Evolutionary conservation across 345 rosid genomes (phyloP), one percentile per base, ranked within the genome.

Genomic region (Camelina laxa): DNA sequence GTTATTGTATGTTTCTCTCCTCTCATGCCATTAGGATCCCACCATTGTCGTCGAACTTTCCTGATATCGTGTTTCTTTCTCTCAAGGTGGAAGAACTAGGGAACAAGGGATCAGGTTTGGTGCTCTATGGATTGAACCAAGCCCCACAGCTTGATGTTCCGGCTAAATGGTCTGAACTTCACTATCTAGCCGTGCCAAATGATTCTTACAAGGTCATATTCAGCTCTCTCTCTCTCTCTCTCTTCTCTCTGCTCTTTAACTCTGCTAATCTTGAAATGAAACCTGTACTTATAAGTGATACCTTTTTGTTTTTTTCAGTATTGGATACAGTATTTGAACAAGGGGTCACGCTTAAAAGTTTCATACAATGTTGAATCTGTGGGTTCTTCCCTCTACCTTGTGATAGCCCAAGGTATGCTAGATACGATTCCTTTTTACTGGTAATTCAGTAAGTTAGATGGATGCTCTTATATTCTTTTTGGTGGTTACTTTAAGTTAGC

Each of bases 391-490:
- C 72, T 90, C 39, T 89, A 83, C 62, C 90, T 95, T 60, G 75
- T 92, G 57, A 79, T 95, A 77, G 97, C 98, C 44, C 84, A 95
- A 89, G 99, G 99, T 95, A 88, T 36, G 62, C 21, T 41, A 6
- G 16, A 5, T 1, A 63, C 13, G 5, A 16, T 4, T 39, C 70
- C 41, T 50, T 35, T 70, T 9, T 20, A 19, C 4, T 17, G 4
- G 24, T 74, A 0, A 49, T 38, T 74, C 33, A 11, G 6, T 41
- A n/a, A 39, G 35, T 53, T 73, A 63, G 33, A 45, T 58, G 36
- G 53, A 50, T 39, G 8, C 62, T 67, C 3, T 13, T 50, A 8
- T n/a, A 36, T 15, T 56, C 36, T 12, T n/a, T 44, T 6, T n/a
- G 59, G 1, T 65, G 59, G 30, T 38, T 16, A 31, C 69, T 50